Evolutionary conservation across 257 asterid species (phyloP), one percentile per base, ranked within the genome.

Genomic region (Osmanthus fragrans): DNA sequence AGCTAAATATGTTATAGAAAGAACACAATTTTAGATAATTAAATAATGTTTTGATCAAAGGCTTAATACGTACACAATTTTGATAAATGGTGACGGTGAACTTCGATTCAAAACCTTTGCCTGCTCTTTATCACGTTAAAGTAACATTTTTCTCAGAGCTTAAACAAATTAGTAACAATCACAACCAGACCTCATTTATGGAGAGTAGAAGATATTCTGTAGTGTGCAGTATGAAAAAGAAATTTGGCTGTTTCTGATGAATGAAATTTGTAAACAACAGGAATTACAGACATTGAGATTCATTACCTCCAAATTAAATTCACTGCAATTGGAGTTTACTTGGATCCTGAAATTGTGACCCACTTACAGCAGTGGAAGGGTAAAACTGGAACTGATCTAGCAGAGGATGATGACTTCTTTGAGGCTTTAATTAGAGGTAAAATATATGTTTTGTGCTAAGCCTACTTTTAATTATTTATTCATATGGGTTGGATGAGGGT

Each of bases 311-410:
- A 96, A 82, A 92, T 96, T 12, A 93, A 96, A 83, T 93, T 92
- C 82, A 96, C 98, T 27, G 99, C 99, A 16, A 93, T 96, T 23
- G 99, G 98, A 37, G 96, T 96, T 76, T 96, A 96, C 84, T 25
- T 93, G 85, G 99, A 96, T 23, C 89, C 97, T 10, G 76, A 85
- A 58, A 88, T 93, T 66, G 82, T 87, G 64, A 2, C 84, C 4
- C 89, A 90, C 84, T 85, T 96, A 70, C 90, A 83, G 27, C 82
- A 80, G 30, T 96, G 97, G 96, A 93, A 93, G 79, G 92, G 92
- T 11, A 96, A 87, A 80, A 23, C 92, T 5, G 86, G 85, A 3
- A 29, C 79, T 64, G 97, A 93, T 1, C 73, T 93, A 32, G 88
- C 89, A 1, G 75, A 81, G 68, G 91, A 92, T 60, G 96, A 96